Base-by-base conservation (phyloP, 2,329 filamentous ascomycete species). In the Teratosphaeria destructans region DNA sequence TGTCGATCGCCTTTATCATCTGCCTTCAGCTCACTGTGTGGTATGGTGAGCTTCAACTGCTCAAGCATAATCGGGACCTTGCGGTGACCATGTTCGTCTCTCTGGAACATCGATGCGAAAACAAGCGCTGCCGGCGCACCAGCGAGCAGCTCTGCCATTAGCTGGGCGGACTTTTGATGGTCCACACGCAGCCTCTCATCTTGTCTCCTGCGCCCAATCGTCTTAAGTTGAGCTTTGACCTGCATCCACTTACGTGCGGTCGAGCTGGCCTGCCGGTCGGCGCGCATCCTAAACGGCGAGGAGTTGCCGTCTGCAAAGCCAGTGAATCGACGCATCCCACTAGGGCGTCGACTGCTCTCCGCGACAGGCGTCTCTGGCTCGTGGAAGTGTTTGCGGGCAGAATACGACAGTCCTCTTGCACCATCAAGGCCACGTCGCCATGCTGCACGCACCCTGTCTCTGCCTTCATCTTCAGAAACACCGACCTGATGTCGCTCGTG, bases 31-130 rank as follows among this genome's bases (percentile, higher is more conserved):
- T 80, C 78, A 68, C 90, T 95, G 68, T 96, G 90, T 8, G 85
- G 87, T 61, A 99, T 88, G 60, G 83, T 85, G 61, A 99, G 81
- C 73, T 95, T 96, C 61, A 99, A 81, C 76, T 99, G 94, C 73
- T 99, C 94, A 6, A 99, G 81, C 3, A 99, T 82, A 57, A 99
- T 91, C 0, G 94, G 94, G 60, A 99, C 96, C 61, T 92, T 86
- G 75, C 90, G 94, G 74, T 95, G 94, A 55, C 93, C 91, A 68
- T 96, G 90, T 74, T 99, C 94, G 67, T 99, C 94, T 60, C 94
- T 84, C 75, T 97, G 94, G 67, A 97, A 94, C 89, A 97, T 96
- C 70, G 92, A 96, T 7, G 94, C 94, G 57, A 99, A 78, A 74
- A 99, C 95, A 60, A 99, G 79, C 23, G 93, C 94, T 27, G 94